Evolutionary conservation across 768 basidiomycete genomes (phyloP).

Genomic region (Hygrophoropsis aurantiaca): DNA sequence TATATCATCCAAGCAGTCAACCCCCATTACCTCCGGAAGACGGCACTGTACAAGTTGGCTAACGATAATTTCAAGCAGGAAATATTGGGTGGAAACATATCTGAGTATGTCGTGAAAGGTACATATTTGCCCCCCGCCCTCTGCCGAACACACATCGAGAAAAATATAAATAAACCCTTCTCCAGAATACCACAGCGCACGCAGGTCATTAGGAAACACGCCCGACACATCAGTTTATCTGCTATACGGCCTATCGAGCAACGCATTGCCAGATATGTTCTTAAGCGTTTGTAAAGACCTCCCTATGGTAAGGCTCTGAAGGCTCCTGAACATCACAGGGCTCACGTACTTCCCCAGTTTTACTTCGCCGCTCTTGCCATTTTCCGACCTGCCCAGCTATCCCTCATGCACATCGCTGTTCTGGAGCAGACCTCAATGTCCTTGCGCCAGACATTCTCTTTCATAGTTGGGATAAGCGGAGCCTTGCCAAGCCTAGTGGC

Average conservation of each 20-base stretch:
- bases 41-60: neutral
- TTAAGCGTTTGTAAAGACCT: neutral
- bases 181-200: neutral
- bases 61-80: neutral
- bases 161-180: neutral
- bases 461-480: constrained; percentile 9
- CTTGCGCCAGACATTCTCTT: constrained; percentile 10
- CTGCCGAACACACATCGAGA: no score
- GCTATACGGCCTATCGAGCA: neutral
- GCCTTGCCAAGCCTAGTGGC: constrained; percentile 6
- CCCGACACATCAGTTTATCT: neutral
- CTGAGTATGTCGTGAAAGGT: neutral
- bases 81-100: neutral
- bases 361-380: constrained; percentile 17
- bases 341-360: neutral
- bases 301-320: neutral
- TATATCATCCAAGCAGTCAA: neutral
- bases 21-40: neutral
- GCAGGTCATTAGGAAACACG: neutral
- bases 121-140: neutral
- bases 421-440: constrained; percentile 14
- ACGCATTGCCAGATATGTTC: neutral
- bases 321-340: neutral
- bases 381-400: constrained; percentile 10
- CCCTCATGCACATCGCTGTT: constrained; percentile 17